phyloP scores from a whole-genome alignment of 163 green algal species.

The Chlamydomonas reinhardtii region DNA sequence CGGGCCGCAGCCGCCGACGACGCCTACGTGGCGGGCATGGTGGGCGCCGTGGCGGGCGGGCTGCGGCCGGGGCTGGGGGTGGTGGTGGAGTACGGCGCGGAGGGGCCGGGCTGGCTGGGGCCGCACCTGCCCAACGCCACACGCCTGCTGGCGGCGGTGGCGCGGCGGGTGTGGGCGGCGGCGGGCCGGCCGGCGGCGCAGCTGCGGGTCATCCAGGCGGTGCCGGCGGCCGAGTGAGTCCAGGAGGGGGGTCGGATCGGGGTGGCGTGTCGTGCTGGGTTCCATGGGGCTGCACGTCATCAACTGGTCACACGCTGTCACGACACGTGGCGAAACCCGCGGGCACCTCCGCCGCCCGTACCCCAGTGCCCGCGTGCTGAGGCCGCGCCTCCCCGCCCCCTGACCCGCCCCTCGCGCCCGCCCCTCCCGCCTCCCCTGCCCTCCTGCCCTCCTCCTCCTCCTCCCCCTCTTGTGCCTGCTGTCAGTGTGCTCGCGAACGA shows the following conservation, averaged over 20 bases:
- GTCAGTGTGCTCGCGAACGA: background rate
- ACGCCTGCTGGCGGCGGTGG: background rate
- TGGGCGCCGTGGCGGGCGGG: constrained; percentile 22
- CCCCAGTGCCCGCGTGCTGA: no score
- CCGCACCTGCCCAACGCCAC: constrained; percentile 12
- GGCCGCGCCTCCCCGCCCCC: no score
- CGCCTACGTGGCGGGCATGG: constrained; percentile 11
- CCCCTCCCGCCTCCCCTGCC: no score
- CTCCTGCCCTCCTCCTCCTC: no score
- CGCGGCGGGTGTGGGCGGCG: constrained; percentile 6
- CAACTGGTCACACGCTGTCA: no score
- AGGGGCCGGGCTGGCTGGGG: constrained; percentile 16
- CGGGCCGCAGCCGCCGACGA: constrained; percentile 19
- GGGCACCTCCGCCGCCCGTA: no score
- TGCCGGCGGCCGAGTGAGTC: background rate
- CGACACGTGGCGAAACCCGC: no score
- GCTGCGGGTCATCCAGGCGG: constrained; percentile 3
- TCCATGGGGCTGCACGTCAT: no score
- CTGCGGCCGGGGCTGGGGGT: background rate
- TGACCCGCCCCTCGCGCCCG: no score
- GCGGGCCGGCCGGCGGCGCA: background rate
- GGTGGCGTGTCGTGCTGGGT: background rate
- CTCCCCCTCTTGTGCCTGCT: no score
- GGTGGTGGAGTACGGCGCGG: constrained; percentile 35
- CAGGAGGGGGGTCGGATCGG: background rate